phyloP scores from a whole-genome alignment of 495 filamentous ascomycete genomes.

The Penicillium steckii region DNA sequence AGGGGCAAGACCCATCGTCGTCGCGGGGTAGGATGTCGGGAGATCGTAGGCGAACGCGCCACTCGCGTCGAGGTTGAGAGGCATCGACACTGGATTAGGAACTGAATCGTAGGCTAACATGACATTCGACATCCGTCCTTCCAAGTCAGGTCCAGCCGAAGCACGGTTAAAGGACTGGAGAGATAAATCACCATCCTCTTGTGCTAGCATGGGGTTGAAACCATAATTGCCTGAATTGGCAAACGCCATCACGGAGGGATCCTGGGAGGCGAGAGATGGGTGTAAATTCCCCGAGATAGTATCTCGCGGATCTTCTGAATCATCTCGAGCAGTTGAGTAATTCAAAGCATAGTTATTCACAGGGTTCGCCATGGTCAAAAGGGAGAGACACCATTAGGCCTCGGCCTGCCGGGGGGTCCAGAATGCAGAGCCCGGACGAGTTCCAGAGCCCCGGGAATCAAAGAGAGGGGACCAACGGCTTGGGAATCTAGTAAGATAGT shows the following conservation, averaged over 20 bases:
- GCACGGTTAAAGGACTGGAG: conserved; percentile 17
- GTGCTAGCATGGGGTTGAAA: conserved; percentile 23
- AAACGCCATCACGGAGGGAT: conserved; percentile 21
- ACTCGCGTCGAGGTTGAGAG: conserved; percentile 21
- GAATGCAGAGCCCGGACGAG: conserved; percentile 25
- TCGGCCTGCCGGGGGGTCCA: conserved; percentile 25
- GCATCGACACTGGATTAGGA: conserved; percentile 19
- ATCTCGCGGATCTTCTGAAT: conserved; percentile 5
- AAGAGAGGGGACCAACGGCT: conserved; percentile 15
- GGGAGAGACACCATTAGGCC: conserved; percentile 5
- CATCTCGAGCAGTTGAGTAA: conserved; percentile 9
- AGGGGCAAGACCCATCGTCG: conserved; percentile 19
- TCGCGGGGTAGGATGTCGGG: conserved; percentile 21
- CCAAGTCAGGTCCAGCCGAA: conserved; percentile 13
- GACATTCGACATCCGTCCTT: conserved; percentile 24
- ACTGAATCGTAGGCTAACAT: conserved; percentile 33
- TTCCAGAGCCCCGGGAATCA: conserved; percentile 28
- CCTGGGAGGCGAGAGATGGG: conserved; percentile 7
- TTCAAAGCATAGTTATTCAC: conserved; percentile 15
- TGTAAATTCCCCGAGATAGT: conserved; percentile 3
- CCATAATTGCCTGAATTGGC: conserved; percentile 14
- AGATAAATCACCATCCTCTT: conserved; percentile 17
- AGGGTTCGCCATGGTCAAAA: conserved; percentile 13
- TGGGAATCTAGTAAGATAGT: conserved; percentile 16
- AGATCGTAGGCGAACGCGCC: conserved; percentile 29